These are phyloP conservation scores for Hydnomerulius pinastri DNA, from an alignment of 768 basidiomycete genomes.

Conservation along the genomic window DNA sequence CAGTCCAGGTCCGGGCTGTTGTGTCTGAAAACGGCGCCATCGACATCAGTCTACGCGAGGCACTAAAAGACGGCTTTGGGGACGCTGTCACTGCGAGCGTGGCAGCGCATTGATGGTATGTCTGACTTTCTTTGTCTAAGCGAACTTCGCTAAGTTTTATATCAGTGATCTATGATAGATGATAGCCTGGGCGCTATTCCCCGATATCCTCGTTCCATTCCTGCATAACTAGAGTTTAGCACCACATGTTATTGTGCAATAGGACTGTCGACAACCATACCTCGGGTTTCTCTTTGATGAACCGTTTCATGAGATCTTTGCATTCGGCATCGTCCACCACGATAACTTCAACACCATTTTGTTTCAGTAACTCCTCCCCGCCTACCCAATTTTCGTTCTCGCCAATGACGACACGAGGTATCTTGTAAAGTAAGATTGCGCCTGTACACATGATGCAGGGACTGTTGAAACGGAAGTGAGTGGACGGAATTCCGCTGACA, in stretches of 20 bases:
- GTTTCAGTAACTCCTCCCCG: slow-evolving; percentile 53
- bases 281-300: slow-evolving; percentile 58
- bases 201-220: slow-evolving; percentile 69
- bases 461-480: slow-evolving; percentile 24
- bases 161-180: slow-evolving; percentile 9
- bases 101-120: slow-evolving; percentile 21
- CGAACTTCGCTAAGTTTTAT: background rate
- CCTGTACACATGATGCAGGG: slow-evolving; percentile 72
- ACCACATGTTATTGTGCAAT: slow-evolving; percentile 7
- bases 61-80: slow-evolving; percentile 34
- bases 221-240: slow-evolving; percentile 28
- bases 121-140: background rate
- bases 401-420: slow-evolving; percentile 66
- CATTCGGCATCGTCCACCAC: slow-evolving; percentile 51
- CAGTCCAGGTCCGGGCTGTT: slow-evolving; percentile 47
- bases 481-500: background rate
- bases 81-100: slow-evolving; percentile 34
- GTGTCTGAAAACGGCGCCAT: slow-evolving; percentile 37
- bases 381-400: slow-evolving; percentile 59
- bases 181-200: slow-evolving; percentile 25
- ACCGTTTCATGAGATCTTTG: slow-evolving; percentile 54
- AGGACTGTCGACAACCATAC: slow-evolving; percentile 30
- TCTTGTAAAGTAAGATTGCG: slow-evolving; percentile 61
- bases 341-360: slow-evolving; percentile 54
- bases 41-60: slow-evolving; percentile 41